Base-by-base conservation (phyloP, 495 filamentous ascomycete species). In the Melanomma pulvis-pyrius region DNA sequence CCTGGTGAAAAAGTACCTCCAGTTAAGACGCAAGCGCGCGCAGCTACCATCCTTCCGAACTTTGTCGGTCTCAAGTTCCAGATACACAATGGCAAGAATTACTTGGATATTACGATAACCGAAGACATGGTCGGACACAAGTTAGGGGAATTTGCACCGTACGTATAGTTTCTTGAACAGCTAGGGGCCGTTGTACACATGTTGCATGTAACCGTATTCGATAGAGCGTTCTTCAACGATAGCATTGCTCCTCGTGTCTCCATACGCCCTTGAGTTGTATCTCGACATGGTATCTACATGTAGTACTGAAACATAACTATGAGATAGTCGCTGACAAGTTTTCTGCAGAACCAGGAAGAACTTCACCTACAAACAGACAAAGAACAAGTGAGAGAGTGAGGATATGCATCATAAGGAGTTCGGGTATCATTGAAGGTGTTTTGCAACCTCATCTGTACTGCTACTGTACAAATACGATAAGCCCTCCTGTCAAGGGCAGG, bases 51-150 rank as follows among this genome's bases (percentile, higher is more conserved):
- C 73, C 85, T 98, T 24, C 94, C 94, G 41, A 96, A 91, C 76
- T 98, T 98, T 77, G 92, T 98, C 28, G 96, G 94, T 7, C 80
- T 96, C 69, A 88, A 86, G 73, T 98, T 98, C 78, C 90, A 93
- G 73, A 86, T 98, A 22, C 90, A 98, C 74, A 98, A 97, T 76
- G 94, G 94, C 69, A 98, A 97, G 84, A 86, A 83, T 1, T 98
- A 98, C 74, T 76, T 90, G 65, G 96, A 98, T 75, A 81, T 98
- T 30, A 81, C 82, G 50, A 89, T 98, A 63, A 96, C 92, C 44
- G 93, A 97, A 78, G 92, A 98, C 74, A 98, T 98, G 96, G 96
- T 98, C 17, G 94, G 96, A 46, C 89, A 96, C 76, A 98, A 98
- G 79, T 82, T 98, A 73, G 94, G 94, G 65, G 96, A 98, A 81